Evolutionary conservation across 2,329 filamentous ascomycete genomes (phyloP), one percentile per base, ranked within the genome.

Genomic region (Fusarium piperis): DNA sequence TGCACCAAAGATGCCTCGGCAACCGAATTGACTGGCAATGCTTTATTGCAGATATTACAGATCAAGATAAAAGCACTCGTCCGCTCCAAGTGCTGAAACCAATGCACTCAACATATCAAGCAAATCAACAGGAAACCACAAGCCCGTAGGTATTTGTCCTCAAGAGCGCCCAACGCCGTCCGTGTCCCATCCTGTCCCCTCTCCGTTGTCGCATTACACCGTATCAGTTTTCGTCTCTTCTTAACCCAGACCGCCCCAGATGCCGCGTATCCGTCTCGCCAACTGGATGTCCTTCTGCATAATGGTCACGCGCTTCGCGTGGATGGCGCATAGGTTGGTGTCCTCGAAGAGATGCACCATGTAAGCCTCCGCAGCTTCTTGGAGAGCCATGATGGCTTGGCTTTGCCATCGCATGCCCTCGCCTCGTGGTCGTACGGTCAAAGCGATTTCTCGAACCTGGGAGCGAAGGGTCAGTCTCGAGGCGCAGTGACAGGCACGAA

Each of bases 271-370:
- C 73, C 93, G 85, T 77, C 93, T 86, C 20, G 95, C 95, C 67
- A 98, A 88, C 84, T 98, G 95, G 77, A 99, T 97, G 82, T 98
- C 96, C 85, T 97, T 97, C 83, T 96, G 94, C 93, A 97, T 95
- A 77, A 98, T 97, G 39, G 95, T 98, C 59, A 98, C 94, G 80
- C 95, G 89, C 85, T 97, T 98, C 69, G 95, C 96, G 83, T 98
- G 95, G 76, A 98, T 95, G 70, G 95, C 96, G 84, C 95, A 98
- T 44, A 98, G 88, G 84, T 98, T 98, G 36, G 81, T 81, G 59
- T 83, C 80, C 67, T 98, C 95, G 79, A 98, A 98, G n/a, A 98
- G 86, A 79, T 97, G 95, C 65, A 98, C 93, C 75, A 98, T 88
- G 83, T 97, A 98, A 6, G 95, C 95, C 84, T 98, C 95, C n/a